Conservation (phyloP, 352 stramenopile genomes). For the Globisporangium orthogonon region DNA sequence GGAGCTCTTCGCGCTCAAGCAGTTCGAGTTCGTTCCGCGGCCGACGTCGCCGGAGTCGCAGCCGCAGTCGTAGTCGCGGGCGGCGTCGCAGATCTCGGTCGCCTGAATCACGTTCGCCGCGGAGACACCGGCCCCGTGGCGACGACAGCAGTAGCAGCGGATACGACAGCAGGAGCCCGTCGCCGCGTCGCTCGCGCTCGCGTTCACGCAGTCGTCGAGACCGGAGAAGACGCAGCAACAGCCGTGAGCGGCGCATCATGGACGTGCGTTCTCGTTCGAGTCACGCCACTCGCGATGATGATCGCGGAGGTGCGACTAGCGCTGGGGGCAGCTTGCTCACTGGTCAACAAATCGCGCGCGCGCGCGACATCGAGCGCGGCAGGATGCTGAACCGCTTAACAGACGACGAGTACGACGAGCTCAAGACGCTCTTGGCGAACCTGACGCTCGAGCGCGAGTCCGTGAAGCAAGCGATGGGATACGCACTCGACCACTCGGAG, state of each 20-base stretch:
- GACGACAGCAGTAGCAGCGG: constrained; percentile 6
- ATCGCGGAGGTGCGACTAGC: background rate
- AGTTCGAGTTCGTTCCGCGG: background rate
- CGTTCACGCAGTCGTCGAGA: constrained; percentile 5
- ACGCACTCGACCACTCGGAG: constrained; percentile 75
- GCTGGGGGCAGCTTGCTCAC: constrained; percentile 31
- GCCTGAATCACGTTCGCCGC: constrained; percentile 9
- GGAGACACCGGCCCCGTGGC: constrained; percentile 7
- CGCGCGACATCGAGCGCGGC: constrained; percentile 55
- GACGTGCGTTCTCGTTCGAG: no score
- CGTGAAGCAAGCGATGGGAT: constrained; percentile 71
- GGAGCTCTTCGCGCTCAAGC: constrained; percentile 1
- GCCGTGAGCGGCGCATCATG: background rate
- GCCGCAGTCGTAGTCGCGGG: constrained; percentile 17
- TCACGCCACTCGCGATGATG: background rate
- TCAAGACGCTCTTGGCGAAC: constrained; percentile 30
- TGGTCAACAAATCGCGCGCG: constrained; percentile 65
- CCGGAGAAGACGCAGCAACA: constrained; percentile 1
- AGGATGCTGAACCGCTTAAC: constrained; percentile 45
- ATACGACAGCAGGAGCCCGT: constrained; percentile 7
- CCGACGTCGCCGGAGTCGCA: background rate
- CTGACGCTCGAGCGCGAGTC: constrained; percentile 64
- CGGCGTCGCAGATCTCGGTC: constrained; percentile 17
- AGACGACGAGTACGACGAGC: constrained; percentile 44
- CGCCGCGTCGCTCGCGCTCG: constrained; percentile 3